Evolutionary conservation across 495 filamentous ascomycete species (phyloP), one percentile per base, ranked within the genome.

Genomic region (Penicillium pulvis): DNA sequence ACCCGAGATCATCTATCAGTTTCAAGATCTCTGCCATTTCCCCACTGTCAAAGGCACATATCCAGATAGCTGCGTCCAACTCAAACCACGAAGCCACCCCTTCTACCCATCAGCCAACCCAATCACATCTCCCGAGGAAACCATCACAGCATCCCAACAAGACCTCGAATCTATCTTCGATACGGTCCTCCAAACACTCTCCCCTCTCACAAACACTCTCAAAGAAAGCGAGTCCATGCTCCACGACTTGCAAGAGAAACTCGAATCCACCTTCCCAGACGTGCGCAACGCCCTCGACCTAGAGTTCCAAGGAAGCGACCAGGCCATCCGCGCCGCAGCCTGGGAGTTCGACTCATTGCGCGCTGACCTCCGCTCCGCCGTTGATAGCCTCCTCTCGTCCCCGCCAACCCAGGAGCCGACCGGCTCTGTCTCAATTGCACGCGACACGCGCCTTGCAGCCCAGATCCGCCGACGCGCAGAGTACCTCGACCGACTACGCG

Each of bases 281-380:
- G 70, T 59, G 1, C 70, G 68, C 26, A 62, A 78, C 42, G 75
- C 74, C 17, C 71, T 79, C 1, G 69, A 73, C 16, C 75, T 79
- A 12, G 77, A 80, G 53, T 79, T 80, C 57, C 62, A 69, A 46
- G 73, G 75, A 51, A 72, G 71, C 60, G 66, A 70, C 58, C 52
- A 67, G 42, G 75, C 76, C 14, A 62, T 72, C 4, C 68, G 71
- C 55, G 56, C 73, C 9, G 74, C 75, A 17, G 55, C 62, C 0
- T 69, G 71, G 62, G 69, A 74, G 61, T 73, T 78, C 49, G 74
- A 76, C 41, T 74, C 74, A 6, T 62, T 80, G 2, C 69, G 69
- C 51, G 70, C 69, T 11, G 77, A 79, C 53, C 65, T 80, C 2
- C 75, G 67, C 58, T 76, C 75, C 10, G 70, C 75, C 4, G 56